A percentile compares a stretch with the other conserved stretches of the same genome.
Evolutionary conservation across 2,329 filamentous ascomycete species (phyloP).

Genomic region (Dactylonectria estremocensis): DNA sequence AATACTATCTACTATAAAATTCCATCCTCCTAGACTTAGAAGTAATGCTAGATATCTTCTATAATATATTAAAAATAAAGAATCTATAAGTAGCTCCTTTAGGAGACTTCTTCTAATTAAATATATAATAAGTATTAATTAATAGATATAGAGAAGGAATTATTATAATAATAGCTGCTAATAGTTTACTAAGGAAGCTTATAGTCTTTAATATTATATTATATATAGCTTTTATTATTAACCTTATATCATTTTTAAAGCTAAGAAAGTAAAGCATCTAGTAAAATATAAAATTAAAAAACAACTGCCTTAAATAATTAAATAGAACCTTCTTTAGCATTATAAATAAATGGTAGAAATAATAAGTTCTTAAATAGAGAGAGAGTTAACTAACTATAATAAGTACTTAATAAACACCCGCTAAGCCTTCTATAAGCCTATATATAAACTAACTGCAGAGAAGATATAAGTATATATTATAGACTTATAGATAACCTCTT

Average conservation of each 20-base stretch:
- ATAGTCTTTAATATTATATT: background rate
- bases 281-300: background rate
- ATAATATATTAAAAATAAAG: background rate
- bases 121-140: background rate
- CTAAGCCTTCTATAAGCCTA: accelerated
- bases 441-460: too few relatives aligned
- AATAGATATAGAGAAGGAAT: background rate
- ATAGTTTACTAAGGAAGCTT: background rate
- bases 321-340: background rate
- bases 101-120: background rate
- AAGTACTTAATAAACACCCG: background rate
- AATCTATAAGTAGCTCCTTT: background rate
- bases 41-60: background rate
- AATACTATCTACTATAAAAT: background rate
- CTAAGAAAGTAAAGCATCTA: background rate
- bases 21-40: background rate
- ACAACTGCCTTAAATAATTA: background rate
- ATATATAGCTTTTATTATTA: background rate
- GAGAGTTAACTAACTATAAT: too few relatives aligned
- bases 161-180: background rate
- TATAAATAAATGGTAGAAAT: background rate
- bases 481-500: background rate
- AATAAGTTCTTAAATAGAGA: background rate
- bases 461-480: background rate
- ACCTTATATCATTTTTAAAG: background rate